Base-by-base conservation (phyloP, 2,329 filamentous ascomycete species). In the Aspergillus clavatus region DNA sequence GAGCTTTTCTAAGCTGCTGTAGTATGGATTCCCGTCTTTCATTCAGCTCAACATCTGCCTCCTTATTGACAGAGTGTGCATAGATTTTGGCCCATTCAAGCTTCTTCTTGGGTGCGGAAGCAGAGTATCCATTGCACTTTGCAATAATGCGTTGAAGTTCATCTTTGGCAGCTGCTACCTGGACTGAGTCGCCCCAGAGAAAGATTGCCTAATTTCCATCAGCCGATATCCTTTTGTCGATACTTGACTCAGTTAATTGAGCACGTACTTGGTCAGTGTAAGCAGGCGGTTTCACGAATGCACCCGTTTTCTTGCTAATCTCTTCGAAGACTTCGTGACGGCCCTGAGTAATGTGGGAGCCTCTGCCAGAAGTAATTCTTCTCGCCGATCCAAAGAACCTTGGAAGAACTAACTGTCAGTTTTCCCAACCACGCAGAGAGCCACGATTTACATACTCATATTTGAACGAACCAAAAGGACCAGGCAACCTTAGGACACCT, bases 131-230 rank as follows among this genome's bases (percentile, higher is more conserved):
- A 35, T 35, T 51, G 29, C 57, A 56, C 42, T 52, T 54, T 3
- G 27, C 39, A 41, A 59, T 22, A n/a, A 61, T 29, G 14, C 45
- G 27, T 24, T 51, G 43, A 18, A 61, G 27, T 8, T 57, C 26
- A 2, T 55, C 50, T 37, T 52, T 48, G 4, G 62, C 61, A 5
- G 54, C 45, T 33, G 46, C 39, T 12, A 60, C 50, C 29, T 64
- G 57, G 2, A 36, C 14, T n/a, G 49, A 33, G 16, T 53, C 58
- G 2, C 62, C 62, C 60, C 62, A 63, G 16, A 62, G 31, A 23
- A 45, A 38, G 19, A 65, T 54, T 3, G 44, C 40, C 61, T 65
- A 41, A 7, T 4, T 16, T 5, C 7, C 4, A 14, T 53, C 39
- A 52, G 42, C 28, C 14, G 31, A 16, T 37, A 7, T 26, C 28